Conservation (phyloP, 495 filamentous ascomycete species). For the Tetracladium setigerum region DNA sequence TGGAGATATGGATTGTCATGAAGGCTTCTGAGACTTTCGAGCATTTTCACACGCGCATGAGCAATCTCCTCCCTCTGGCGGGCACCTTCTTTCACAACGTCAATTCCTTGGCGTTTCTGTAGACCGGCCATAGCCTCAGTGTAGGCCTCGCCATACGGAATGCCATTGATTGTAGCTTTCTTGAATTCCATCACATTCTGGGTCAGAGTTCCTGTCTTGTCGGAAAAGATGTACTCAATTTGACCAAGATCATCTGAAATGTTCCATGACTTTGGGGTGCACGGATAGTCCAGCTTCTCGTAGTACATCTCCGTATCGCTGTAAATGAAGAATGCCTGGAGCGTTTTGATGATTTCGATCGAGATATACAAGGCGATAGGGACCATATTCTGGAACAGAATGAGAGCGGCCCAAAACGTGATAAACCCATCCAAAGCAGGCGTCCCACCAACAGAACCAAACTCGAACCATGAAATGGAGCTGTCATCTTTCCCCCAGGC, state of each 20-base stretch:
- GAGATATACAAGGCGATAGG: slow-evolving; percentile 98
- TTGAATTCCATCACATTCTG: slow-evolving; percentile 99
- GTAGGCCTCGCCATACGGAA: slow-evolving; percentile 93
- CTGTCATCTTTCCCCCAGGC: slow-evolving; percentile 68
- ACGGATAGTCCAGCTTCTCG: slow-evolving; percentile 84
- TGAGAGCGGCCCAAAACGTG: slow-evolving; percentile 90
- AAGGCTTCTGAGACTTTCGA: slow-evolving; percentile 62
- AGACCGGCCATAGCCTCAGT: slow-evolving; percentile 95
- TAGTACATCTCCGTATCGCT: slow-evolving; percentile 96
- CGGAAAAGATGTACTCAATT: slow-evolving; percentile 99
- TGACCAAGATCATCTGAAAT: slow-evolving; percentile 98
- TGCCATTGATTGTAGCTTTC: slow-evolving; percentile 89
- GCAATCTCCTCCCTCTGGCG: slow-evolving; percentile 74
- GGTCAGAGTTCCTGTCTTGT: slow-evolving; percentile 97
- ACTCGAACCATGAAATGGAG: slow-evolving; percentile 80
- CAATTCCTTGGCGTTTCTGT: slow-evolving; percentile 80
- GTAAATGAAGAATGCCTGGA: slow-evolving; percentile 96
- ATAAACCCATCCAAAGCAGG: slow-evolving; percentile 82
- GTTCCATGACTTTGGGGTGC: slow-evolving; percentile 98
- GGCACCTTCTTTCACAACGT: slow-evolving; percentile 73
- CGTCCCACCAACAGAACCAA: slow-evolving; percentile 69
- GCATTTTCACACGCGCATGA: slow-evolving; percentile 60
- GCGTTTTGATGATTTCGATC: slow-evolving; percentile 88
- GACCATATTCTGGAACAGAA: slow-evolving; percentile 96
- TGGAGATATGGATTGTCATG: slow-evolving; percentile 88